Evolutionary conservation across 2,329 filamentous ascomycete species (phyloP), one percentile per base, ranked within the genome.

Genomic region (Aurifilum marmelostoma): DNA sequence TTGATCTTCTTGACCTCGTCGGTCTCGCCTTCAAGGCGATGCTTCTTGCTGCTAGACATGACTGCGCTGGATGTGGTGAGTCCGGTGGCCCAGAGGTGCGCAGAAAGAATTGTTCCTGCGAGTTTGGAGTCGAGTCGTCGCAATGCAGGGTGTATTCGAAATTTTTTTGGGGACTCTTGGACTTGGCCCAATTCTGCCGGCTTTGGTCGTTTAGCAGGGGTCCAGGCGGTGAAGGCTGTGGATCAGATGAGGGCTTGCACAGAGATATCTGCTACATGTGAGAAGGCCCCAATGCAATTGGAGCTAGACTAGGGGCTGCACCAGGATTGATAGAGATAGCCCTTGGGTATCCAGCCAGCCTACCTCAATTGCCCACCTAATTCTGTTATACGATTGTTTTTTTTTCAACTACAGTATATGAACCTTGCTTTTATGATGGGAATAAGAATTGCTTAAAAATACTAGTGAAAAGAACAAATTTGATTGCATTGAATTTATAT

Each of bases 31-130:
- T 71, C 70, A 47, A 64, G 63, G 61, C 68, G 52, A 56, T 71
- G 70, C 47, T 71, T 71, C 68, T 71, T 71, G 8, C 69, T 63
- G 64, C 68, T 70, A 18, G 70, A 71, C 70, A 71, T 71, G 47
- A 1, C 65, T 52, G 67, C 7, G 9, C 39, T 21, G 11, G 24
- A 21, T 37, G 9, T 14, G 21, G 21, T 39, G 0, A n/a, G n/a
- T n/a, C 2, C 18, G n/a, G 8, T 9, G 21, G 21, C 24, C 12
- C 14, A 29, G 24, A 2, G 14, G 18, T 16, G 14, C 14, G 52
- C 12, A 56, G 16, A 32, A 54, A 3, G 50, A 29, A 18, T 12
- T 29, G 27, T 16, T 32, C 12, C 32, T 56, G 58, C n/a, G n/a
- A n/a, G n/a, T n/a, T n/a, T n/a, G 6, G 18, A 39, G 37, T 8